Evolutionary conservation across 2,329 filamentous ascomycete genomes (phyloP), one percentile per base, ranked within the genome.

Genomic region (Neonectria ditissima): DNA sequence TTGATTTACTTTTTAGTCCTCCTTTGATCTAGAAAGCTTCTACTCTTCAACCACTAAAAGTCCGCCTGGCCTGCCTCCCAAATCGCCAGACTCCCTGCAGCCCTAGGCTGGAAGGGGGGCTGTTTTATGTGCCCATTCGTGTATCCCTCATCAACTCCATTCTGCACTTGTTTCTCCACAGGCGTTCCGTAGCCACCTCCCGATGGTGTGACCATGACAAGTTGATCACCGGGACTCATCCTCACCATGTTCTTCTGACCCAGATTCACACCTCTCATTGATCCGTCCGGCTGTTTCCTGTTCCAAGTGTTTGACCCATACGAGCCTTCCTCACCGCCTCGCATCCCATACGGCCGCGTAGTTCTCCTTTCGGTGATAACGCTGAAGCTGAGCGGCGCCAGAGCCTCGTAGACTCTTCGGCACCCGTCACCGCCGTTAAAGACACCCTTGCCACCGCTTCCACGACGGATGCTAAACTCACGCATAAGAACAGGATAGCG

Each of bases 341-440:
- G 86, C 68, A 93, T 82, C 0, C 92, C 92, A 63, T 93, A 94
- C 0, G 93, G 93, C 64, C 87, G 84, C 70, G 92, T 89, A 0
- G 94, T 91, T 24, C 93, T 81, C 20, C 93, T 77, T 79, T 97
- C 92, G 18, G 88, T 91, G 16, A 96, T 80, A 37, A 97, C 95
- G 2, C 87, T 91, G 30, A 92, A 91, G 76, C 93, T 89, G 8
- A 95, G 86, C 0, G 91, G 90, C 28, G 91, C 89, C 2, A 91
- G 83, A 76, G 94, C 94, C 78, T 96, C 92, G 63, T 95, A 93
- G 64, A 94, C 92, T 2, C 92, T 80, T 0, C 93, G 80, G 0
- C 92, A 89, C n/a, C 92, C 92, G 72, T 94, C 87, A 2, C 92
- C 92, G 26, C 92, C 92, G 0, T 80, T 79, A 69, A 91, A 87